Conservation (phyloP, 495 filamentous ascomycete genomes). For the Chaetomium cochliodes region DNA sequence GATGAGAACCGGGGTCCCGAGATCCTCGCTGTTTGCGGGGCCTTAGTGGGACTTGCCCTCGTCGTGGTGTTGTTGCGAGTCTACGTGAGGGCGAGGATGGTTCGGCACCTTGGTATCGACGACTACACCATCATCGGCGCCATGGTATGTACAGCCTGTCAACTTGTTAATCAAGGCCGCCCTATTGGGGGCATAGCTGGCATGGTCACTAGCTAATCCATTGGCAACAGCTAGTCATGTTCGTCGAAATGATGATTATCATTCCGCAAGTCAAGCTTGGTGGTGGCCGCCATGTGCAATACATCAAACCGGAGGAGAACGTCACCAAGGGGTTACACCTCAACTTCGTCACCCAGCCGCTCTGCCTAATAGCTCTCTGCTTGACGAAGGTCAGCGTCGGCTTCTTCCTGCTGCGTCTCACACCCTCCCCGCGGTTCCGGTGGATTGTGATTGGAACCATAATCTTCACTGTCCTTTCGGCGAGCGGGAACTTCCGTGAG, state of each 20-base stretch:
- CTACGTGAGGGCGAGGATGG: constrained; percentile 19
- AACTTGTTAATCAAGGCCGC: too few relatives aligned
- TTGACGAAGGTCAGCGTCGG: constrained; percentile 50
- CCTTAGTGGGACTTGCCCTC: constrained; percentile 19
- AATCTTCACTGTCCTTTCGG: constrained; percentile 42
- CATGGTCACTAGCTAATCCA: background rate
- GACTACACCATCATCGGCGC: constrained; percentile 32
- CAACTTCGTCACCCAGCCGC: constrained; percentile 47
- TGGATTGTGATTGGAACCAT: constrained; percentile 38
- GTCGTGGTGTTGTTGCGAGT: constrained; percentile 13
- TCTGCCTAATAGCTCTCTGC: constrained; percentile 45
- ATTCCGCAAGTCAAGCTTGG: constrained; percentile 45
- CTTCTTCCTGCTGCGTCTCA: constrained; percentile 47
- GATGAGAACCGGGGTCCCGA: constrained; percentile 27
- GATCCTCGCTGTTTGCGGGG: constrained; percentile 25
- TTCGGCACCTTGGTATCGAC: constrained; percentile 21
- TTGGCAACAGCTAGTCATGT: constrained; percentile 12
- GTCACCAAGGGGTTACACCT: constrained; percentile 37
- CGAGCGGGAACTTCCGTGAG: constrained; percentile 33
- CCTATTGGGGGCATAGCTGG: too few relatives aligned
- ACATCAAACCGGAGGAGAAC: constrained; percentile 32
- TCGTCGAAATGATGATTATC: constrained; percentile 38
- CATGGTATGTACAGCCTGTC: constrained; percentile 18
- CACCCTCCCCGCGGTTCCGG: constrained; percentile 36
- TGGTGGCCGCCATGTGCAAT: constrained; percentile 42